Base-by-base conservation (phyloP, 345 rosid species). In the Passiflora organensis region DNA sequence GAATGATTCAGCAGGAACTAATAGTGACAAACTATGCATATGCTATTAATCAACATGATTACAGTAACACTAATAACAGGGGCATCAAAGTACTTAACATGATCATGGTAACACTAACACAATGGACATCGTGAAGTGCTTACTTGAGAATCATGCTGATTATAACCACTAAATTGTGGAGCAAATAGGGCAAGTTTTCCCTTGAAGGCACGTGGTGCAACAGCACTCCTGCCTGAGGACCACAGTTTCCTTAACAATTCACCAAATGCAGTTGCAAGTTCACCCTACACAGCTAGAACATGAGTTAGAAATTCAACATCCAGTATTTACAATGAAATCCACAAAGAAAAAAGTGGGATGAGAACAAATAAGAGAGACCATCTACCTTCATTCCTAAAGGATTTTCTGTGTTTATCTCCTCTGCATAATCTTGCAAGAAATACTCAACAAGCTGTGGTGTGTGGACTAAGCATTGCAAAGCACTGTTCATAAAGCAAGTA, bases 71-170 rank as follows among this genome's bases (percentile, higher is more conserved):
- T 11, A 45, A 64, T 24, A 15, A 56, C 13, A 14, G 43, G 19
- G n/a, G 36, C 16, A 55, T 43, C 22, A 47, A 38, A 65, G 25
- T 41, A 78, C 79, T 66, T 60, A 91, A n/a, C n/a, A 23, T 21
- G 10, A 34, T 45, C 8, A 32, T 20, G 17, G 47, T 60, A 46
- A 45, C 25, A 10, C 5, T 11, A 45, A 64, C 28, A 15, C 53
- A 13, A 14, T 48, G 19, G n/a, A 42, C 16, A 55, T 43, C 22
- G 53, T 0, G 51, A 38, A 65, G 25, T 41, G 76, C 79, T 66
- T 60, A 91, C 98, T 70, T 91, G 98, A 71, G 95, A 91, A 84
- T 91, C 98, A 62, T 91, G 96, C 76, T 91, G 98, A 68, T 88
- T 88, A 67, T 86, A 86, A 60, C 98, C 98, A 64, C 95, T 82